Evolutionary conservation across 2,329 filamentous ascomycete genomes (phyloP).

Genomic region (Aureobasidium namibiae): DNA sequence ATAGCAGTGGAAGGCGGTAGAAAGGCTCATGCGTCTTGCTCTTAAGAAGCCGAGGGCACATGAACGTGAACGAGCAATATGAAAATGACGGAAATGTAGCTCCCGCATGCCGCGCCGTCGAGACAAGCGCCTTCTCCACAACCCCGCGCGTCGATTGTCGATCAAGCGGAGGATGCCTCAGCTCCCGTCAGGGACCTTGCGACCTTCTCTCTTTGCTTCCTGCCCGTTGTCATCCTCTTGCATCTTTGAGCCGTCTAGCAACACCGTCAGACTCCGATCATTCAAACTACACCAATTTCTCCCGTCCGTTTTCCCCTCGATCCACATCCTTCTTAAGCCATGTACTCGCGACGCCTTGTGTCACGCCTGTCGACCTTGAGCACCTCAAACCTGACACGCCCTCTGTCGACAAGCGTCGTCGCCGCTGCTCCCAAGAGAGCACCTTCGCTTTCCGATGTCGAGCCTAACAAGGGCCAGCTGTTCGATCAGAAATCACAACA

Average conservation of each 20-base stretch:
- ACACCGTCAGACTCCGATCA: neutral
- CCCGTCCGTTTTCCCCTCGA: neutral
- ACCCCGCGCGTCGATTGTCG: neutral
- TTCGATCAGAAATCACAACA: conserved; percentile 80
- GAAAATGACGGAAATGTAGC: neutral
- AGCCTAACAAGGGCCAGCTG: conserved; percentile 57
- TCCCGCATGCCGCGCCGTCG: neutral
- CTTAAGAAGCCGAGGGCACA: neutral
- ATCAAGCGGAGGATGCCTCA: neutral
- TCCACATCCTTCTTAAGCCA: neutral
- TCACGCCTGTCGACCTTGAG: conserved; percentile 16
- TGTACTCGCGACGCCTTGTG: conserved; percentile 19
- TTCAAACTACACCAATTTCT: neutral
- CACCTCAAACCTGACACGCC: conserved; percentile 12
- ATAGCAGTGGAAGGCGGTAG: neutral
- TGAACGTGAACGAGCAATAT: neutral
- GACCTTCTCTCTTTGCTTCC: neutral
- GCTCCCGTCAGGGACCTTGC: neutral
- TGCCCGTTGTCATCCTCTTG: neutral
- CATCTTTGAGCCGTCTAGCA: neutral
- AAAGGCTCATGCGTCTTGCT: neutral
- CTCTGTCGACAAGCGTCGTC: conserved; percentile 3
- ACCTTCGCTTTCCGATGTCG: conserved; percentile 83
- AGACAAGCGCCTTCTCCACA: conserved; percentile 4
- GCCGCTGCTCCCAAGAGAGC: conserved; percentile 26